Percentiles rank a stretch among this genome's conserved stretches.
These are phyloP conservation scores for Cyberlindnera mississippiensis DNA, from an alignment of 805 yeast species.

Conservation along the genomic window DNA sequence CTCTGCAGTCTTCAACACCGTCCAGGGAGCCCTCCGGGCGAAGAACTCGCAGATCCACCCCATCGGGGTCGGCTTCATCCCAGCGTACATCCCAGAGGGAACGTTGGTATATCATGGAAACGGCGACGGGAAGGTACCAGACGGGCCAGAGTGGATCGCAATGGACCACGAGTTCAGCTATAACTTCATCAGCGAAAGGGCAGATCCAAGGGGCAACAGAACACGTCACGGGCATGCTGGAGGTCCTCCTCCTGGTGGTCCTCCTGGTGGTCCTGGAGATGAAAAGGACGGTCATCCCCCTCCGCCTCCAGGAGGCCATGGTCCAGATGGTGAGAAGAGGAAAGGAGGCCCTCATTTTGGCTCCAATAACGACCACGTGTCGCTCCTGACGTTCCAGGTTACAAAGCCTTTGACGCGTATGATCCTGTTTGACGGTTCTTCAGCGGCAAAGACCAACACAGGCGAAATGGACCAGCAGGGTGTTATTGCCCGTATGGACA, in stretches of 20 bases:
- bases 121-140: conserved; percentile 37
- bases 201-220: conserved; percentile 11
- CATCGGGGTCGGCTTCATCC: conserved; percentile 52
- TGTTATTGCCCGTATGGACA: conserved; percentile 36
- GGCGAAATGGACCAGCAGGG: conserved; percentile 63
- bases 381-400: conserved; percentile 44
- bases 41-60: conserved; percentile 51
- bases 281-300: too few species aligned
- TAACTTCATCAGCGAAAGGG: conserved; percentile 35
- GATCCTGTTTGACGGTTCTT: conserved; percentile 60
- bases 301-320: background rate
- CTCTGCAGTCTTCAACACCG: conserved; percentile 51
- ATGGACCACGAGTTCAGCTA: conserved; percentile 61
- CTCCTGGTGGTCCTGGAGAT: conserved; percentile 4
- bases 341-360: background rate
- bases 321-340: background rate
- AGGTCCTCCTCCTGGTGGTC: conserved; percentile 3
- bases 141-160: conserved; percentile 57
- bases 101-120: conserved; percentile 56
- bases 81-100: conserved; percentile 58
- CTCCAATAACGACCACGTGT: conserved; percentile 11
- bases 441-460: conserved; percentile 54
- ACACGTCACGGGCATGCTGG: conserved; percentile 2
- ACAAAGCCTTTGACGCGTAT: conserved; percentile 45
- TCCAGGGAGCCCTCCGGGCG: conserved; percentile 49